phyloP scores from a whole-genome alignment of 768 basidiomycete species.

The Amanita subjunquillea region DNA sequence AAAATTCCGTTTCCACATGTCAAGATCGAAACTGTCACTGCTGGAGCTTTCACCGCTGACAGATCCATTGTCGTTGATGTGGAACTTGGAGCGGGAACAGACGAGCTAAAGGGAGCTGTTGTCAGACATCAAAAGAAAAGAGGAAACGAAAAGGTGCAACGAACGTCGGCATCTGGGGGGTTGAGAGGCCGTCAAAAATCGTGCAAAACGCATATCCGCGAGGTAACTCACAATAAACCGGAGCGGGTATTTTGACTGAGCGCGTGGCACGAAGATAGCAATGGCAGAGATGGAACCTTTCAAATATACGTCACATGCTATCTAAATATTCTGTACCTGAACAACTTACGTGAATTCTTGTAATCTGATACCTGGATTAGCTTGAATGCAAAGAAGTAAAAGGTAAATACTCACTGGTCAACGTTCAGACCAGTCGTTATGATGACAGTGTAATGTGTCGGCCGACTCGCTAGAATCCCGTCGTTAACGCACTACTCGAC shows the following conservation, averaged over 20 bases:
- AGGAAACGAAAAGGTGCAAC: not conserved
- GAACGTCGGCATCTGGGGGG: slow-evolving; percentile 2
- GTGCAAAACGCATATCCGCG: not conserved
- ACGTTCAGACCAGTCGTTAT: slow-evolving; percentile 20
- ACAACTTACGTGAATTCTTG: slow-evolving; percentile 6
- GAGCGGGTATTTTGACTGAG: slow-evolving; percentile 49
- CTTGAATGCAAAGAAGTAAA: not conserved
- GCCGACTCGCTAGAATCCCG: slow-evolving; percentile 18
- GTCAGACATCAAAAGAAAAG: not conserved
- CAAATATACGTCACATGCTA: not conserved
- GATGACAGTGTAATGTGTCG: slow-evolving; percentile 41
- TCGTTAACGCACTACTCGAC: not conserved
- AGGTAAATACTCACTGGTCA: not conserved
- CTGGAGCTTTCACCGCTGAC: not conserved
- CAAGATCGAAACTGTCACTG: not conserved
- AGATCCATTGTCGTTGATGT: slow-evolving; percentile 2
- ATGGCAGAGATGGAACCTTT: slow-evolving; percentile 36
- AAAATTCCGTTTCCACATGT: not conserved
- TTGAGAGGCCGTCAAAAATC: not conserved
- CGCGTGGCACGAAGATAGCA: slow-evolving; percentile 44
- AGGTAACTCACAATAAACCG: slow-evolving; percentile 42
- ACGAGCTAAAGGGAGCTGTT: slow-evolving; percentile 8
- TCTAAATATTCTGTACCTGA: not conserved
- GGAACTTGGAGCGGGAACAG: slow-evolving; percentile 10
- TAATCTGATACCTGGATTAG: not conserved